Evolutionary conservation across 805 yeast genomes (phyloP).

Genomic region (Torulaspora microellipsoides): DNA sequence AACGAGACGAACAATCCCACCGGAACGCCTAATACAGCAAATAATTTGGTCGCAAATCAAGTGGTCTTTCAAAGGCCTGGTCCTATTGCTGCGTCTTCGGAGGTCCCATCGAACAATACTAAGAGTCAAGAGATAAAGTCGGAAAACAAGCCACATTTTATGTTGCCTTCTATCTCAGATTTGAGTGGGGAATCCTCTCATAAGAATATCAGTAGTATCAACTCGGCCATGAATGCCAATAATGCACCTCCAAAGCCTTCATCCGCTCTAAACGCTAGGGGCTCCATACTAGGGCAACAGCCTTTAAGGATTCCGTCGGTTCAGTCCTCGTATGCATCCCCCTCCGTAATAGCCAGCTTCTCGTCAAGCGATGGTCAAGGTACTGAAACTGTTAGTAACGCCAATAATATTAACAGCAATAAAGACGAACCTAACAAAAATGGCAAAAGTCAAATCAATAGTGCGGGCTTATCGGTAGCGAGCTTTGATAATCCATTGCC

Average conservation of each 20-base stretch:
- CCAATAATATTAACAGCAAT: not conserved
- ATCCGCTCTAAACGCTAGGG: not conserved
- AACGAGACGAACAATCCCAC: slow-evolving; percentile 1
- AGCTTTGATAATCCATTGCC: slow-evolving; percentile 33
- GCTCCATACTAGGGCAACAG: slow-evolving; percentile 10
- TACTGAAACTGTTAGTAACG: slow-evolving; percentile 3
- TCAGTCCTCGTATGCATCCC: slow-evolving; percentile 8
- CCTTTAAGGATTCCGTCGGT: slow-evolving; percentile 14
- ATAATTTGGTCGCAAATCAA: not conserved
- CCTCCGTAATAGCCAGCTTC: slow-evolving; percentile 5
- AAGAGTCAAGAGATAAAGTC: slow-evolving; percentile 13
- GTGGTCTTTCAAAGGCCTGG: not conserved
- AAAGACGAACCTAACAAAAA: slow-evolving; percentile 7
- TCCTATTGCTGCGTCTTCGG: not conserved
- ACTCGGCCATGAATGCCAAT: not conserved
- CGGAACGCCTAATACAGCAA: slow-evolving; percentile 1
- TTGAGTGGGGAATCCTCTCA: slow-evolving; percentile 16
- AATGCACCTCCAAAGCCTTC: slow-evolving; percentile 1
- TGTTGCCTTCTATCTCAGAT: slow-evolving; percentile 14
- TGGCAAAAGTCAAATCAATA: slow-evolving; percentile 10
- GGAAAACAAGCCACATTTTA: slow-evolving; percentile 11
- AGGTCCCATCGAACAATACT: not conserved
- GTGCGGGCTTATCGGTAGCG: slow-evolving; percentile 27
- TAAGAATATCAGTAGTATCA: not conserved
- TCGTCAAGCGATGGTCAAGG: slow-evolving; percentile 1